Evolutionary conservation across 768 basidiomycete genomes (phyloP).

Genomic region (Termitomyces sp.): DNA sequence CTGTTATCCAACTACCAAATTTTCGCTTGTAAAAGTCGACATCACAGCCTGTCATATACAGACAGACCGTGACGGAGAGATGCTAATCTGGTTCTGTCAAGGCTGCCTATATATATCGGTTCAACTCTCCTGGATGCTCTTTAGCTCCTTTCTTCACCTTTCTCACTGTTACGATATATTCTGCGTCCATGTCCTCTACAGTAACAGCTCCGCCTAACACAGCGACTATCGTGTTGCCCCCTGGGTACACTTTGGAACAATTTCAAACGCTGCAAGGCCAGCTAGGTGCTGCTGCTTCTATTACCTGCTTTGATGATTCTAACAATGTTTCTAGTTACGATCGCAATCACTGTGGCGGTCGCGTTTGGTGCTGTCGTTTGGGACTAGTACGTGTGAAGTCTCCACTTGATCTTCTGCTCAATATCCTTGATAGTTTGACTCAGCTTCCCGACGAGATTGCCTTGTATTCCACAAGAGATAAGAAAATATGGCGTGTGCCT

Average conservation of each 20-base stretch:
- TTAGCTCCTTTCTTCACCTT: background rate
- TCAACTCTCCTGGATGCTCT: background rate
- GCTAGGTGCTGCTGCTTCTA: conserved; percentile 3
- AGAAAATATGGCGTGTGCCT: conserved; percentile 20
- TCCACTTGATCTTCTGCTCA: background rate
- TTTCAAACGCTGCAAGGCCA: conserved; percentile 14
- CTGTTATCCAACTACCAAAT: too few species aligned
- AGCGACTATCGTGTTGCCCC: conserved; percentile 14
- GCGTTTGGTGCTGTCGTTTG: conserved; percentile 25
- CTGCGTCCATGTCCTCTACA: conserved; percentile 5
- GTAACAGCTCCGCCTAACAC: conserved; percentile 5
- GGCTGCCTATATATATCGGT: background rate
- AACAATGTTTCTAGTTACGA: conserved; percentile 9
- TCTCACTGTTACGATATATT: background rate
- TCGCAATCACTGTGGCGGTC: conserved; percentile 21
- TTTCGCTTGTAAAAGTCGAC: too few species aligned
- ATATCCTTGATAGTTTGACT: conserved; percentile 15
- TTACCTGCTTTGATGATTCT: background rate
- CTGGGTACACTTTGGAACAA: conserved; percentile 15
- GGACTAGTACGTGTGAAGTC: conserved; percentile 21
- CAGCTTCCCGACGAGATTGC: conserved; percentile 24
- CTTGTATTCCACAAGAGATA: conserved; percentile 15
- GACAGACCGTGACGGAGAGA: too few species aligned
- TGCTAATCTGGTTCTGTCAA: too few species aligned
- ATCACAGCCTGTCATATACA: too few species aligned